phyloP scores from a whole-genome alignment of 208 protist genomes.

The Acanthamoeba pearcei region DNA sequence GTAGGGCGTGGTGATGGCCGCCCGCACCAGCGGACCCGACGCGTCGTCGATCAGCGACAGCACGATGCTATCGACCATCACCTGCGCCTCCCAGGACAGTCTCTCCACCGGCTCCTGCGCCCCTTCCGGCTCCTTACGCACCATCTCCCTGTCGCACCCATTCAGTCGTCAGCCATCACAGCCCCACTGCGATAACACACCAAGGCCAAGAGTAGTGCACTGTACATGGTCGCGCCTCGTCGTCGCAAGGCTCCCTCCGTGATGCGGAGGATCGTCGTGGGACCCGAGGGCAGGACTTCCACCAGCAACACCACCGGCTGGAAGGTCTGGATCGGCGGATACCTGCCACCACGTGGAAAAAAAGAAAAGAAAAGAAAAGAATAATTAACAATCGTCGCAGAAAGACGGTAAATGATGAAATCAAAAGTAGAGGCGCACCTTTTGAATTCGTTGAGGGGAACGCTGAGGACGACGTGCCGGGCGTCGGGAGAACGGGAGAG shows the following conservation, averaged over 20 bases:
- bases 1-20: not conserved
- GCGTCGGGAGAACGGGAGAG: not conserved
- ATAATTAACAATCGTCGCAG: not conserved
- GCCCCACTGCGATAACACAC: too few species aligned
- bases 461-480: not conserved
- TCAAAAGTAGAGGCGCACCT: not conserved
- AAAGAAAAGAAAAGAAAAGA: too few species aligned
- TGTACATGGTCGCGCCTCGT: not conserved
- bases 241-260: not conserved
- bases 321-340: not conserved
- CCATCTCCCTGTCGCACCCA: not conserved
- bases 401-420: not conserved
- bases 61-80: not conserved
- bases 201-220: not conserved
- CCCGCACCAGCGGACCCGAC: not conserved
- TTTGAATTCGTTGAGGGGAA: not conserved
- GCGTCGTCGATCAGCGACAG: constrained; percentile 7
- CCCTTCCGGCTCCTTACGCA: not conserved
- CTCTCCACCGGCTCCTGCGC: not conserved
- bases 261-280: constrained; percentile 31
- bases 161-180: too few species aligned
- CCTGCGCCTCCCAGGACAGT: not conserved
- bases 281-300: constrained; percentile 2
- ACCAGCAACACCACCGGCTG: not conserved
- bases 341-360: not conserved